Evolutionary conservation across 1,284 basidiomycete species (phyloP), one percentile per base, ranked within the genome.

Genomic region (Sphagnurus paluster): DNA sequence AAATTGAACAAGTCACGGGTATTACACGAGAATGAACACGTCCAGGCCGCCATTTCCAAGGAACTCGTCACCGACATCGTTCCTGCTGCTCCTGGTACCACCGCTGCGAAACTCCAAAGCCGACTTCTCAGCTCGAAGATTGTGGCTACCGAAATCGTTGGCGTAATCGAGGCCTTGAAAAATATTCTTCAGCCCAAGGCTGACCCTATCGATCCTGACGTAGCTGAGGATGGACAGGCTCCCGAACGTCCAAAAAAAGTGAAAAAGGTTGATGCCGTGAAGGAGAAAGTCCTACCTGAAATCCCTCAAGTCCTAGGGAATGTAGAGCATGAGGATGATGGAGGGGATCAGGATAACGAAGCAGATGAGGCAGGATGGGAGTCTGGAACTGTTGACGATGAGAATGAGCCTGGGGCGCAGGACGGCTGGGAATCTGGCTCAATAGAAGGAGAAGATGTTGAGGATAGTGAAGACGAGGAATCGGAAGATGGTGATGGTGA

Each of bases 71-170:
- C 53, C 3, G 65, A 62, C 43, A 39, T 69, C 37, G 44, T 56
- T 23, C 63, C 61, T 2, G 65, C 65, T 8, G 49, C 56, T 2
- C 59, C 73, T 8, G 75, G 76, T n/a, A 71, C 76, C 17, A 64
- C 75, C 2, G 59, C 68, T 13, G 74, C 75, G 5, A 89, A 87
- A 64, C 79, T 87, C 1, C 83, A 89, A 56, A 84, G 78, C 47
- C 80, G 88, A 21, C 67, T 95, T 19, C 71, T 88, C 34, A 92
- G 89, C 57, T 87, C 87, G 2, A 93, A 90, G 63, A 65, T 76
- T 14, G 71, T 93, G 9, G 84, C 90, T 0, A 72, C 76, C 10
- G 80, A 80, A 52, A 72, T 91, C 2, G 69, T 70, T 13, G 59
- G 61, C 16, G 75, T 79, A 13, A 60, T 93, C 0, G 70, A 76